Percentiles rank a stretch among this genome's conserved stretches.
Evolutionary conservation across 306 rosid genomes (phyloP).

Genomic region (Calophaca sinica): DNA sequence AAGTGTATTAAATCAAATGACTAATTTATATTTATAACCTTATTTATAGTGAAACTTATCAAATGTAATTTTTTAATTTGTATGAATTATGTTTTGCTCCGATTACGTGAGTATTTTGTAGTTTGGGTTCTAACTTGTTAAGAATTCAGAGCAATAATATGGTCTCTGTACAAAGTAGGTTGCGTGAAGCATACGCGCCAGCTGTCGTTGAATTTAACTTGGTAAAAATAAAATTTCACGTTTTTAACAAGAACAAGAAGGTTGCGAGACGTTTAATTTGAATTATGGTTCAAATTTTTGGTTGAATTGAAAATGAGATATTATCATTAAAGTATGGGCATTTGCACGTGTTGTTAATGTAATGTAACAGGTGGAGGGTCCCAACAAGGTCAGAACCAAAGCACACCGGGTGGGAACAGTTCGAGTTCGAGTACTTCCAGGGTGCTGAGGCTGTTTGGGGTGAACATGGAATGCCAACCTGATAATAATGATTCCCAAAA

Average conservation of each 20-base stretch:
- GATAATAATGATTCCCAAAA: conserved; percentile 54
- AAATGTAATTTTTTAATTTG: too few species aligned
- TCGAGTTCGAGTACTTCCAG: conserved; percentile 57
- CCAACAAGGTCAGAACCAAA: conserved; percentile 45
- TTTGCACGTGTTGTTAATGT: conserved; percentile 55
- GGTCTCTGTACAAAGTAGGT: too few species aligned
- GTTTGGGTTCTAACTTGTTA: background rate
- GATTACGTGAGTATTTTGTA: background rate
- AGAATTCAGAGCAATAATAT: background rate
- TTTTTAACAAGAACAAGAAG: too few species aligned
- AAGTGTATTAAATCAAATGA: too few species aligned
- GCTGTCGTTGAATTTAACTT: background rate
- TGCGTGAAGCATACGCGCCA: conserved; percentile 19
- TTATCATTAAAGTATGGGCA: too few species aligned
- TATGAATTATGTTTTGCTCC: too few species aligned
- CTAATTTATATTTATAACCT: too few species aligned
- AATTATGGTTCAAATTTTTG: too few species aligned
- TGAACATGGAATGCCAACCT: conserved; percentile 87
- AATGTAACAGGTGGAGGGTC: conserved; percentile 55
- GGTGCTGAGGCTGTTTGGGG: conserved; percentile 90
- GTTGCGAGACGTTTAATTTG: too few species aligned
- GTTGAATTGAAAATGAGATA: too few species aligned
- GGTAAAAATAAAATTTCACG: background rate
- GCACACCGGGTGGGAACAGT: conserved; percentile 52
- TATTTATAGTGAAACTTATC: too few species aligned